Evolutionary conservation across 768 basidiomycete genomes (phyloP), one percentile per base, ranked within the genome.

Genomic region (Solioccasus polychromus): DNA sequence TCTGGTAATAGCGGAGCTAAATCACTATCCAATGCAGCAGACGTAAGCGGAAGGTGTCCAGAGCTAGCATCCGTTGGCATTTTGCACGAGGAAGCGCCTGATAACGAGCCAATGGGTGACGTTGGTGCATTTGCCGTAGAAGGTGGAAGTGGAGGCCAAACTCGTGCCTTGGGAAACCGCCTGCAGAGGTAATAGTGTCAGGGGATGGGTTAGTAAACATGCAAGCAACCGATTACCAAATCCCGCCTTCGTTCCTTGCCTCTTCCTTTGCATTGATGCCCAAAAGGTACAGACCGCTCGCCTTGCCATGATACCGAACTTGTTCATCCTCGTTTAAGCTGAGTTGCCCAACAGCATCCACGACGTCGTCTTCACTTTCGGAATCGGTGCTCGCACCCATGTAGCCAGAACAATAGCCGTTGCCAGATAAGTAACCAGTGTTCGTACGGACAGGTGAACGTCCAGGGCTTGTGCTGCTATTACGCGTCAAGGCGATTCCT

Each of bases 271-370:
- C 79, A 48, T 78, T 77, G 53, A 69, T 69, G 14, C 80, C 80
- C 37, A 92, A 66, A 45, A 92, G 71, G 63, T 92, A 82, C 51
- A 92, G 64, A 2, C 90, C 89, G 47, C 86, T 88, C 4, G 79
- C 85, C 64, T 89, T 88, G 23, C 91, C 90, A 57, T 94, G 92
- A 63, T 85, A 93, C 29, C 92, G 71, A 11, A 94, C 81, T 61
- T 93, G 82, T 45, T 81, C 77, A 43, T 92, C 87, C 68, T 94
- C 92, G 57, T 94, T 92, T 54, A 94, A 58, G 51, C 86, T 88
- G 47, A 94, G 71, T 66, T 93, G 90, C 3, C 92, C 92, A 5
- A 92, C 77, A 23, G 88, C 90, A 46, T 83, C 81, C 25, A 77
- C 73, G 3, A 85, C 61, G 42, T 76, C 73, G 34, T 71, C 72